phyloP scores from a whole-genome alignment of 257 asterid genomes.

The Voacanga thouarsii region DNA sequence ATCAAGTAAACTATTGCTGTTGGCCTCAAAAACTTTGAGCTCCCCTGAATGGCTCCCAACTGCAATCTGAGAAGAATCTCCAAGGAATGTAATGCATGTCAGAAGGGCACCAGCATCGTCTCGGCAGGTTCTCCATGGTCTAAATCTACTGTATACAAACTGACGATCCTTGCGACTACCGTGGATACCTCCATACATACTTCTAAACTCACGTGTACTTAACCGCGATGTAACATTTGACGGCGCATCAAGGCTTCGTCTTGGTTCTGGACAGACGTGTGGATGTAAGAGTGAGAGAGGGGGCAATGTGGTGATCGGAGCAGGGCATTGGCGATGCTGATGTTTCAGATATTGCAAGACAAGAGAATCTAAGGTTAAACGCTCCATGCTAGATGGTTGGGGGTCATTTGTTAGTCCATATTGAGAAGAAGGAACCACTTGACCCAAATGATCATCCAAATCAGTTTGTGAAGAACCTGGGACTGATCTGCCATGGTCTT shows the following conservation, averaged over 20 bases:
- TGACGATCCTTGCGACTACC: slow-evolving; percentile 95
- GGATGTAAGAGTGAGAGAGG: slow-evolving; percentile 97
- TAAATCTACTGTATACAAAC: slow-evolving; percentile 83
- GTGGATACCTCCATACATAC: slow-evolving; percentile 69
- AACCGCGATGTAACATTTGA: slow-evolving; percentile 89
- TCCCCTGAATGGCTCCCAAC: slow-evolving; percentile 91
- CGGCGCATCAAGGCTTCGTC: slow-evolving; percentile 86
- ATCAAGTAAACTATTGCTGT: slow-evolving; percentile 69
- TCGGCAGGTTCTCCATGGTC: slow-evolving; percentile 98
- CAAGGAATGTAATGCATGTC: slow-evolving; percentile 81
- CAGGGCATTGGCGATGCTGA: slow-evolving; percentile 97
- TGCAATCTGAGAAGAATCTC: slow-evolving; percentile 79
- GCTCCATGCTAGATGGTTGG: slow-evolving; percentile 61
- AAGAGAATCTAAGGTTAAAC: slow-evolving; percentile 81
- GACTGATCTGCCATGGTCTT: slow-evolving; percentile 45
- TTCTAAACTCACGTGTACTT: slow-evolving; percentile 79
- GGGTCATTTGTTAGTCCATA: slow-evolving; percentile 53
- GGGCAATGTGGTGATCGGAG: slow-evolving; percentile 97
- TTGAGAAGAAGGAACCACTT: slow-evolving; percentile 41
- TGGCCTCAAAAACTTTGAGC: slow-evolving; percentile 75
- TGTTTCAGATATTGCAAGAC: slow-evolving; percentile 94
- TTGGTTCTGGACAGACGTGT: slow-evolving; percentile 95
- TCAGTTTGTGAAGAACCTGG: slow-evolving; percentile 43
- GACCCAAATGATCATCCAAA: slow-evolving; percentile 44
- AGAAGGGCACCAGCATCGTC: slow-evolving; percentile 64